Evolutionary conservation across 257 asterid genomes (phyloP).

Genomic region (Nicotiana tomentosiformis): DNA sequence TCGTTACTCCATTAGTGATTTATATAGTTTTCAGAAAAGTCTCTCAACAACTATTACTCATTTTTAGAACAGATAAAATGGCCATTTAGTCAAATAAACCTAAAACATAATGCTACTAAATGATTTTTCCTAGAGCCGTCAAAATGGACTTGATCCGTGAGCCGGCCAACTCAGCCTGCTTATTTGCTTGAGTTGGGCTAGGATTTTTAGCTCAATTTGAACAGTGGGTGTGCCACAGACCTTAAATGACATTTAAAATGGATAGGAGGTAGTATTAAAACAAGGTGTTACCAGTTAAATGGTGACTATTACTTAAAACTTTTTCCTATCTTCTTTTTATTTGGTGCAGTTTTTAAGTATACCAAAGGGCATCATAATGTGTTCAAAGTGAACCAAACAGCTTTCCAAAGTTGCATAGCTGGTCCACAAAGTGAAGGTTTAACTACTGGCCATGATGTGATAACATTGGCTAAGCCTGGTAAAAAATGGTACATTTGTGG

Average conservation of each 20-base stretch:
- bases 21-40: no score
- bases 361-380: conserved; percentile 4
- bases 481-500: conserved; percentile 18
- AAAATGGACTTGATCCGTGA: not conserved
- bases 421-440: not conserved
- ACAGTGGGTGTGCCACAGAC: not conserved
- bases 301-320: no score
- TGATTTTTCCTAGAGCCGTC: no score
- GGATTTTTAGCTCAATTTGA: not conserved
- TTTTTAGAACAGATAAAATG: no score
- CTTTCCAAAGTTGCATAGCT: not conserved
- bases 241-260: not conserved
- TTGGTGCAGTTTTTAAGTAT: conserved; percentile 14
- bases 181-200: not conserved
- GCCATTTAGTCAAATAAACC: no score
- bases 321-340: not conserved
- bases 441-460: not conserved
- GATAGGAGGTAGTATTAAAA: not conserved
- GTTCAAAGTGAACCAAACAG: conserved; percentile 4
- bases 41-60: no score
- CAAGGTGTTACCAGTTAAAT: not conserved
- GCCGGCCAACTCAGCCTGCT: not conserved
- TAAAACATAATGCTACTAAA: no score
- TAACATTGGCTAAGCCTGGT: not conserved
- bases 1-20: no score